Evolutionary conservation across 345 rosid species (phyloP).

Genomic region (Moricandia moricandioides): DNA sequence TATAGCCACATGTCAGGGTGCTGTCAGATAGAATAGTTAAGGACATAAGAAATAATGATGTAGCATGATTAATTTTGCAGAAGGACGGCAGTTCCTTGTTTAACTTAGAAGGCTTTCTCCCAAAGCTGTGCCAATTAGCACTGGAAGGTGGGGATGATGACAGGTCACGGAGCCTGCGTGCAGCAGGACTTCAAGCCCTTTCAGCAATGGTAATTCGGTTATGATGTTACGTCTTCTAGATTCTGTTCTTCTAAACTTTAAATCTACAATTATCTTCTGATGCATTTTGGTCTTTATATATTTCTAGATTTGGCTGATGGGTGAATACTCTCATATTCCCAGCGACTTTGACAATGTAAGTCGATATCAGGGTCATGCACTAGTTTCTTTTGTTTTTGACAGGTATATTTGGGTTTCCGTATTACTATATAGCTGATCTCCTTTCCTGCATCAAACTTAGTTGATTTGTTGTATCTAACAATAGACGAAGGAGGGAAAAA

Average conservation of each 20-base stretch:
- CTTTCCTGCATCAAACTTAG: background rate
- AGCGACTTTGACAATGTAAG: conserved; percentile 41
- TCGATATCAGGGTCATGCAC: conserved; percentile 6
- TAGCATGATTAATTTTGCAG: conserved; percentile 48
- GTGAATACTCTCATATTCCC: conserved; percentile 60
- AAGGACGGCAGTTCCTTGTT: conserved; percentile 80
- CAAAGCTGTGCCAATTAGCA: conserved; percentile 80
- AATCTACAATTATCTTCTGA: conserved; percentile 24
- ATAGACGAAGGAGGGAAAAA: background rate
- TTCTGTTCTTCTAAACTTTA: background rate
- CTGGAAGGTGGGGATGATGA: conserved; percentile 77
- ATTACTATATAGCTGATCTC: conserved; percentile 1
- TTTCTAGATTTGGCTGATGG: conserved; percentile 55
- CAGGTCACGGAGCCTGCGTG: conserved; percentile 52
- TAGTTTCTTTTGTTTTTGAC: background rate
- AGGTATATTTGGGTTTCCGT: background rate
- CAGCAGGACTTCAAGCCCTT: conserved; percentile 86
- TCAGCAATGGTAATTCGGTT: conserved; percentile 73
- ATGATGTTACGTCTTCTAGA: background rate
- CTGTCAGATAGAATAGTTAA: background rate
- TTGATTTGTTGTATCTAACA: background rate
- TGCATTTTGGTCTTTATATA: conserved; percentile 29
- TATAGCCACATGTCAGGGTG: background rate
- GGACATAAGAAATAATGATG: background rate
- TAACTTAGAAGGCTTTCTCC: conserved; percentile 85